Evolutionary conservation across 768 basidiomycete species (phyloP), one percentile per base, ranked within the genome.

Genomic region (Sarcodon sp.): DNA sequence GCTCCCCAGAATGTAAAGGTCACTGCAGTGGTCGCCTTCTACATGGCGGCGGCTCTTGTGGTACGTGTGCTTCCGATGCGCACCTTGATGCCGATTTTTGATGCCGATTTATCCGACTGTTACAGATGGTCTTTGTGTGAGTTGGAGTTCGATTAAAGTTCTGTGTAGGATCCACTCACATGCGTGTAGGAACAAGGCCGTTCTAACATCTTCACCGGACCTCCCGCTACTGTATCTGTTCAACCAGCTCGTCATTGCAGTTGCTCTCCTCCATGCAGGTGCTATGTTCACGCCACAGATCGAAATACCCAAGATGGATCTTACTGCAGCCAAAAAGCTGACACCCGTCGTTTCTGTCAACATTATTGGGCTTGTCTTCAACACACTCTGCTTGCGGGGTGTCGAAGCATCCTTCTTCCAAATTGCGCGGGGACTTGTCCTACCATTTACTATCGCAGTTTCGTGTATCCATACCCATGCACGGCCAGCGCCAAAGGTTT

Each of bases 341-440:
- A 53, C 72, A 2, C 79, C 82, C 3, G 76, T 84, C 7, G 73
- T 85, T 0, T 61, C 73, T 1, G 79, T 85, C 39, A 84, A 85
- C 56, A 76, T 84, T n/a, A 64, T 79, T 6, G 84, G 86, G 1
- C 69, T 89, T 4, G 75, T 84, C 1, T 87, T 87, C 68, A 87
- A 87, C 53, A 86, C 80, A 1, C 71, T 87, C 5, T 88, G 87
- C 57, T 67, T 88, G 47, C 72, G 83, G 27, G 79, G 76, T 47
- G 84, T 89, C 15, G 86, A 88, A 48, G 84, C 86, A 2, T 79
- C 80, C 0, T 89, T 83, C 62, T 89, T 87, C 64, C 85, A 90
- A 81, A 87, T 93, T 56, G 89, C 88, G 1, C 69, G 88, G 54
- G 88, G 89, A 0, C 72, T 93, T 35, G 81, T 87, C 3, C 70